Evolutionary conservation across 2,329 filamentous ascomycete genomes (phyloP).

Genomic region (Microcyclosporella mali): DNA sequence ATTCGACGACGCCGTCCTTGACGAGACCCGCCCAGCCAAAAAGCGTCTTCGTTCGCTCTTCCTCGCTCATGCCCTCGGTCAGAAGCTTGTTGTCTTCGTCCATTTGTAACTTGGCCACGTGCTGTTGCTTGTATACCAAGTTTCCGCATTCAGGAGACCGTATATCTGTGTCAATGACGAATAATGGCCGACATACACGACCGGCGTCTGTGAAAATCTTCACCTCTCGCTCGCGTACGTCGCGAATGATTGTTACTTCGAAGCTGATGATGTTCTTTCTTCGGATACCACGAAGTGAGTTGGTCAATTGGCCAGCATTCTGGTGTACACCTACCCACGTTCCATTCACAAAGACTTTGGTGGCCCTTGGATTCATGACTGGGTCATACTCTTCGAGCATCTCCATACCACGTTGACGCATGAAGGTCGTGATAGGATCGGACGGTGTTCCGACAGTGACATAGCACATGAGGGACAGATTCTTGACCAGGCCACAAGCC

Average conservation of each 20-base stretch:
- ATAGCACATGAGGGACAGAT: conserved; percentile 95
- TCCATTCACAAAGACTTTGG: conserved; percentile 97
- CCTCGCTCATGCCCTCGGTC: conserved; percentile 47
- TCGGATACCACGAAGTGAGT: conserved; percentile 33
- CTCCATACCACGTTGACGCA: conserved; percentile 94
- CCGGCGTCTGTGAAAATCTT: conserved; percentile 98
- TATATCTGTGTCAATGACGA: conserved; percentile 81
- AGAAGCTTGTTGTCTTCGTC: conserved; percentile 53
- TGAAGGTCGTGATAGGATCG: conserved; percentile 86
- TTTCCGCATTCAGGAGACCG: conserved; percentile 69
- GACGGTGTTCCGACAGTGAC: conserved; percentile 91
- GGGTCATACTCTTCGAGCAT: conserved; percentile 81
- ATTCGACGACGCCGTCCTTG: conserved; percentile 81
- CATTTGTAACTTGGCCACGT: conserved; percentile 68
- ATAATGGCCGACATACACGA: conserved; percentile 86
- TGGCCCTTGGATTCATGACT: conserved; percentile 71
- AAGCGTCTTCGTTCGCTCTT: conserved; percentile 54
- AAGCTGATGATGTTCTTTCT: conserved; percentile 78
- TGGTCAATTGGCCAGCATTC: conserved; percentile 78
- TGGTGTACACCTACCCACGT: conserved; percentile 96
- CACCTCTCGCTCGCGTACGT: conserved; percentile 96
- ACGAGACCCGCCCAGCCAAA: conserved; percentile 88
- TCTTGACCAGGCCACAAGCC: conserved; percentile 97
- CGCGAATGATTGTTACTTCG: conserved; percentile 89
- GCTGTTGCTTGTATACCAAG: conserved; percentile 77